Percentiles rank a stretch among this genome's conserved stretches.
Conservation (phyloP, 2,329 filamentous ascomycete species). For the Cladosporium velox region DNA sequence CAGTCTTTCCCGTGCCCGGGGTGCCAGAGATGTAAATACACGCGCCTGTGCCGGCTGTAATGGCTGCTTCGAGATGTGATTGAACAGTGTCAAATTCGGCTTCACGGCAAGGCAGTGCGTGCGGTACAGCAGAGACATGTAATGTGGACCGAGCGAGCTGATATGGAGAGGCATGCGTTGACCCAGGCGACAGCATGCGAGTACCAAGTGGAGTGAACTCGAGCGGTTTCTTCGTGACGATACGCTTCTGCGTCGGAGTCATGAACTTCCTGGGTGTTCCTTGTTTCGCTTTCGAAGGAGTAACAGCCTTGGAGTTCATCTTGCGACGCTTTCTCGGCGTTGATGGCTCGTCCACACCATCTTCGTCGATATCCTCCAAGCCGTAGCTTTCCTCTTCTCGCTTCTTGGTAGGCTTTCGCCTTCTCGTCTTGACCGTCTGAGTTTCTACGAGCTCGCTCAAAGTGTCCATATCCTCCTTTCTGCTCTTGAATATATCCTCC, state of each 20-base stretch:
- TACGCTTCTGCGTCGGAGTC: slow-evolving; percentile 67
- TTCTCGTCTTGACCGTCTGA: slow-evolving; percentile 72
- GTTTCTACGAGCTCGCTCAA: slow-evolving; percentile 68
- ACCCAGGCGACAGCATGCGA: slow-evolving; percentile 73
- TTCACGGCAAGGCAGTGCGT: slow-evolving; percentile 86
- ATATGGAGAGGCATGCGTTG: slow-evolving; percentile 81
- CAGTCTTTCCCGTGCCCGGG: slow-evolving; percentile 94
- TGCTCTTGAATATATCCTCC: slow-evolving; percentile 78
- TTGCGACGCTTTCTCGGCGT: slow-evolving; percentile 54
- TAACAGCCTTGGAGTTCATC: slow-evolving; percentile 47
- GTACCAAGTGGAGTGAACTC: slow-evolving; percentile 96
- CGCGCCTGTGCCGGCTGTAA: slow-evolving; percentile 86
- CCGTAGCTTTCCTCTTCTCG: slow-evolving; percentile 50
- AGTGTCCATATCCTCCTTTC: slow-evolving; percentile 61
- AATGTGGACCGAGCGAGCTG: slow-evolving; percentile 84
- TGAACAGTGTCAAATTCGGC: slow-evolving; percentile 91
- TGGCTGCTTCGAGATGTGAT: slow-evolving; percentile 89
- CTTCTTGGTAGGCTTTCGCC: slow-evolving; percentile 40
- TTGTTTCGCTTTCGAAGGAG: slow-evolving; percentile 46
- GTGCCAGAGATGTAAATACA: slow-evolving; percentile 99
- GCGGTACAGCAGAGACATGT: slow-evolving; percentile 90
- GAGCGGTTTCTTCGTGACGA: slow-evolving; percentile 80
- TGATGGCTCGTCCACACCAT: slow-evolving; percentile 41
- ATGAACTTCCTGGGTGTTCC: slow-evolving; percentile 56
- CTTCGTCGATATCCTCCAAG: slow-evolving; percentile 41